Evolutionary conservation across 495 filamentous ascomycete species (phyloP), one percentile per base, ranked within the genome.

Genomic region (Glutinoglossum americanum): DNA sequence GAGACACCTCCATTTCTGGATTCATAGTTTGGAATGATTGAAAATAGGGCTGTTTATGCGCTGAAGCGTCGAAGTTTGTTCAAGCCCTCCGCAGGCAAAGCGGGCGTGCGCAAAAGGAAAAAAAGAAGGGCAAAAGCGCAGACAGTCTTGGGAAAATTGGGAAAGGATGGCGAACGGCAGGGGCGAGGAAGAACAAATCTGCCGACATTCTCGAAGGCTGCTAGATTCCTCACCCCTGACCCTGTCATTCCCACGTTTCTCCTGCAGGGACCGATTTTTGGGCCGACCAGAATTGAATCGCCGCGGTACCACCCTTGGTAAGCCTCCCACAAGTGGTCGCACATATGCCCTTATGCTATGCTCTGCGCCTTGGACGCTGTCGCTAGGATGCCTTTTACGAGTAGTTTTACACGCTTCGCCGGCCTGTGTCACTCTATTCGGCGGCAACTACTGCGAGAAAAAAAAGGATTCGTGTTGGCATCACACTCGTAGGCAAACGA

Each of bases 131-230:
- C 49, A 53, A 53, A 41, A 11, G n/a, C n/a, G n/a, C n/a, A 4
- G 37, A 41, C 37, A 41, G 5, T 13, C 8, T 11, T 17, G 26
- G 47, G 7, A 25, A 7, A 25, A n/a, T 11, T 17, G 26, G 47
- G 7, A 25, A 7, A 25, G 47, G 26, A 53, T 53, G 49, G 49
- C 49, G 26, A 53, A 53, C 49, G 25, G 28, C 49, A 27, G 21
- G 9, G 4, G 23, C 23, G 11, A 4, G 13, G 1, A 32, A 30
- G 26, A 19, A 28, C 8, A 5, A 53, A 53, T 53, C 49, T 53
- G 49, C 49, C 49, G 49, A 53, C 49, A 53, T 53, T 53, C 49
- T 53, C 49, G 49, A 53, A 53, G 49, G 25, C 49, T 53, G 49
- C 47, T 25, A 11, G 41, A 45, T 45, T 41, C 37, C 15, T 1